phyloP scores from a whole-genome alignment of 306 rosid genomes.

The Prunus mira region DNA sequence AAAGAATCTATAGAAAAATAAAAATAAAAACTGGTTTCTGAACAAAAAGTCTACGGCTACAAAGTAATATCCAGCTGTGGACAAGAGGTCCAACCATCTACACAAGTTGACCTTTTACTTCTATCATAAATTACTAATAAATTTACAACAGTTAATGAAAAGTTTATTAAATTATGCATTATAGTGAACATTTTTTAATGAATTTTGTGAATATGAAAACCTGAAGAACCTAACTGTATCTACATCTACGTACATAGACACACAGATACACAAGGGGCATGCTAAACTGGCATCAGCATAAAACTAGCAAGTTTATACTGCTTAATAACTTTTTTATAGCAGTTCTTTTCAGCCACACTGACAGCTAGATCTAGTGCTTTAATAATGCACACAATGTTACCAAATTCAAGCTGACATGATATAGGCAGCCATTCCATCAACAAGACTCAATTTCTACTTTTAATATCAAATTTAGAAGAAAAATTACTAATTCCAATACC shows the following conservation, averaged over 20 bases:
- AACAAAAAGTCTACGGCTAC: not conserved
- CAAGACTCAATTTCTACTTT: not conserved
- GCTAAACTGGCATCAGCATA: not conserved
- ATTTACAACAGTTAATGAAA: too few relatives aligned
- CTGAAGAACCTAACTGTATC: not conserved
- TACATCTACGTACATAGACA: not conserved
- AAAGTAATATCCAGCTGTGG: not conserved
- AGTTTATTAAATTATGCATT: too few relatives aligned
- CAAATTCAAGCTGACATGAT: not conserved
- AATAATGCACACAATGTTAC: not conserved
- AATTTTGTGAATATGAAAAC: too few relatives aligned
- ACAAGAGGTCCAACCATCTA: not conserved
- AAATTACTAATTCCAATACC: not conserved
- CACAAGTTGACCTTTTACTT: too few relatives aligned
- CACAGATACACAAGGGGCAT: not conserved
- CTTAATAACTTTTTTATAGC: not conserved
- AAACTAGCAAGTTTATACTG: not conserved
- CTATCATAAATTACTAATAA: too few relatives aligned
- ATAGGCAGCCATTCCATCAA: not conserved
- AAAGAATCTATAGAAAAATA: too few relatives aligned
- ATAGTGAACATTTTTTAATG: not conserved
- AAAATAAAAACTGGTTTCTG: too few relatives aligned
- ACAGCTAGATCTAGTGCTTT: not conserved
- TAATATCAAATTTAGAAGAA: not conserved
- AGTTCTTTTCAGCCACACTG: not conserved